phyloP scores from a whole-genome alignment of 495 filamentous ascomycete species.

The Rhizodiscina lignyota region DNA sequence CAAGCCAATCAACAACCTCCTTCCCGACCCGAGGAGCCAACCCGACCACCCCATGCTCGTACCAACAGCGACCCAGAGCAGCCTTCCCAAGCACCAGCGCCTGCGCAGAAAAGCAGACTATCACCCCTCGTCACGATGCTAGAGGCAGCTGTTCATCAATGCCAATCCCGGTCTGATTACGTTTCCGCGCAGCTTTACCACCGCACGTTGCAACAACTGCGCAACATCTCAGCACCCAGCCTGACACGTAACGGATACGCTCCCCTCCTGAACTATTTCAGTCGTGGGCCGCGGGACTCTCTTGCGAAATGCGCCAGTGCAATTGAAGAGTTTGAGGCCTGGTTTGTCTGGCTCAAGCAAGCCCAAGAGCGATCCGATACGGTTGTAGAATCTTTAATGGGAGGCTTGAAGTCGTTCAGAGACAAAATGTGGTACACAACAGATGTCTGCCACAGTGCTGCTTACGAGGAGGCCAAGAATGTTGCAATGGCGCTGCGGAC shows the following conservation, averaged over 20 bases:
- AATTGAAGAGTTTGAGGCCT: slow-evolving; percentile 58
- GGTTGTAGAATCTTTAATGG: slow-evolving; percentile 50
- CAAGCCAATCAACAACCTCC: no score
- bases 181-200: slow-evolving; percentile 54
- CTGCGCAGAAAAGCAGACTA: slow-evolving; percentile 20
- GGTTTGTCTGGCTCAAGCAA: slow-evolving; percentile 59
- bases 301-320: slow-evolving; percentile 46
- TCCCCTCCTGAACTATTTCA: slow-evolving; percentile 52
- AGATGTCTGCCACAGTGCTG: slow-evolving; percentile 80
- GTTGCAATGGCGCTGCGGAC: slow-evolving; percentile 76
- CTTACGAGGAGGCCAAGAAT: slow-evolving; percentile 78
- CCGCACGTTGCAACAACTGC: slow-evolving; percentile 48
- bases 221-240: slow-evolving; percentile 41
- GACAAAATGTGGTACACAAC: slow-evolving; percentile 99
- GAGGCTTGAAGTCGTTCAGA: slow-evolving; percentile 47
- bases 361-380: slow-evolving; percentile 54
- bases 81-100: no score
- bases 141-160: slow-evolving; percentile 48
- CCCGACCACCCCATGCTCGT: no score
- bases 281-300: slow-evolving; percentile 48
- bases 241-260: slow-evolving; percentile 48
- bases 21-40: no score
- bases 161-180: slow-evolving; percentile 50
- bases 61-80: slow-evolving; percentile 10
- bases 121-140: slow-evolving; percentile 50